These are phyloP conservation scores for Mucor velutinosus DNA, from an alignment of 371 early-diverging fungal species.

Conservation along the genomic window DNA sequence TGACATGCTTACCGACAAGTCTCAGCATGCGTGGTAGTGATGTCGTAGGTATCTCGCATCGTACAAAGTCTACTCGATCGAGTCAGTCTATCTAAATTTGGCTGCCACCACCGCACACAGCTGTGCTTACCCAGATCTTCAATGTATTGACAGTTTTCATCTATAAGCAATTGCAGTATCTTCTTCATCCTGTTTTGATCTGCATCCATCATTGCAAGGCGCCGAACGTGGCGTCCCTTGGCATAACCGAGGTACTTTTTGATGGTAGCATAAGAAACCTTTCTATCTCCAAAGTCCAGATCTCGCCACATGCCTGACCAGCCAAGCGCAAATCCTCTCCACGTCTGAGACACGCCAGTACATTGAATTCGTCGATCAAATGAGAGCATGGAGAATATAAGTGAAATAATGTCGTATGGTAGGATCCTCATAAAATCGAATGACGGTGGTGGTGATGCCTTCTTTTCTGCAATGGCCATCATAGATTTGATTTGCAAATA, in stretches of 20 bases:
- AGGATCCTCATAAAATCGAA: slow-evolving; percentile 30
- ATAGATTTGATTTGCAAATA: slow-evolving; percentile 13
- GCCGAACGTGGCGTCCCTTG: slow-evolving; percentile 30
- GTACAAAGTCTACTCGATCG: slow-evolving; percentile 18
- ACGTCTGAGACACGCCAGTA: slow-evolving; percentile 33
- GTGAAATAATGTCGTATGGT: slow-evolving; percentile 37
- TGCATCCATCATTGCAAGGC: slow-evolving; percentile 17
- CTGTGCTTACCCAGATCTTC: slow-evolving; percentile 27
- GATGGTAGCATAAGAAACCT: slow-evolving; percentile 14
- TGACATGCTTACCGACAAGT: slow-evolving; percentile 28
- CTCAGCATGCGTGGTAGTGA: slow-evolving; percentile 22
- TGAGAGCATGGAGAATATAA: slow-evolving; percentile 35
- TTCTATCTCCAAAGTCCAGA: slow-evolving; percentile 24
- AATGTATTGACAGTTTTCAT: slow-evolving; percentile 38
- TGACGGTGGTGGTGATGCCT: not conserved
- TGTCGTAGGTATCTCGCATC: slow-evolving; percentile 15
- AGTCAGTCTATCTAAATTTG: not conserved
- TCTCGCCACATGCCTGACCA: slow-evolving; percentile 49
- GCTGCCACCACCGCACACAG: too few relatives aligned
- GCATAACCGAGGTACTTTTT: slow-evolving; percentile 30
- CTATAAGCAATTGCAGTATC: slow-evolving; percentile 22
- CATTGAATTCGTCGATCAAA: slow-evolving; percentile 41
- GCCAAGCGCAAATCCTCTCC: slow-evolving; percentile 29
- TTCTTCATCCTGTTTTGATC: slow-evolving; percentile 16
- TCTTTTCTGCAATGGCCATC: slow-evolving; percentile 11